A percentile compares a stretch with the other conserved stretches of the same genome.
Evolutionary conservation across 2,329 filamentous ascomycete species (phyloP).

Genomic region (Venturia oleaginea): DNA sequence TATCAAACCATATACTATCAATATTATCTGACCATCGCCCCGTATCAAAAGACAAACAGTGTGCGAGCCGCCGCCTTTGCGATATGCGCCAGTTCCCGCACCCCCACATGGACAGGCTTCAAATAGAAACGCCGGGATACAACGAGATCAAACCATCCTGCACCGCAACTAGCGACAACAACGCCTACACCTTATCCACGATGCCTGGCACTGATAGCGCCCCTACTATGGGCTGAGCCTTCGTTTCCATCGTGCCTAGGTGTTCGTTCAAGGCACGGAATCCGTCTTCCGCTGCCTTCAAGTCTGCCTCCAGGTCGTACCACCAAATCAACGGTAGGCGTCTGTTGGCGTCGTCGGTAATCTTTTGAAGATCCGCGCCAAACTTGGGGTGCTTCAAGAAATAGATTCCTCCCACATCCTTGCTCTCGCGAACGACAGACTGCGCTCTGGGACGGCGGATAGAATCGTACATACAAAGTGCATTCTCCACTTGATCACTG

Average conservation of each 20-base stretch:
- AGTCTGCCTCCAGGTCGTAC: constrained; percentile 22
- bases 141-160: neutral
- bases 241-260: neutral
- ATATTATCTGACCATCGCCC: neutral
- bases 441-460: constrained; percentile 9
- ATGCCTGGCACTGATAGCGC: neutral
- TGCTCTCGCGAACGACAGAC: constrained; percentile 24
- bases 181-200: neutral
- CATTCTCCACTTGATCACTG: neutral
- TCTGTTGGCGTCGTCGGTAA: constrained; percentile 17
- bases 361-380: constrained; percentile 17
- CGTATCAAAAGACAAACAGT: neutral
- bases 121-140: neutral
- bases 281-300: constrained; percentile 18
- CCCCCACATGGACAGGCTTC: neutral
- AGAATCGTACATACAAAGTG: constrained; percentile 10
- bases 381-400: constrained; percentile 19
- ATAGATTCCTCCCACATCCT: constrained; percentile 22
- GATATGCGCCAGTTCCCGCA: neutral
- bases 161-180: neutral
- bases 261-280: constrained; percentile 1
- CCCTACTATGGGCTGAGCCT: neutral
- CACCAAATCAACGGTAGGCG: constrained; percentile 24
- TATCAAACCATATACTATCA: neutral
- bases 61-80: neutral